A percentile compares a stretch with the other conserved stretches of the same genome.
Conservation (phyloP, 441 rosid genomes). For the Syzygium malaccense region DNA sequence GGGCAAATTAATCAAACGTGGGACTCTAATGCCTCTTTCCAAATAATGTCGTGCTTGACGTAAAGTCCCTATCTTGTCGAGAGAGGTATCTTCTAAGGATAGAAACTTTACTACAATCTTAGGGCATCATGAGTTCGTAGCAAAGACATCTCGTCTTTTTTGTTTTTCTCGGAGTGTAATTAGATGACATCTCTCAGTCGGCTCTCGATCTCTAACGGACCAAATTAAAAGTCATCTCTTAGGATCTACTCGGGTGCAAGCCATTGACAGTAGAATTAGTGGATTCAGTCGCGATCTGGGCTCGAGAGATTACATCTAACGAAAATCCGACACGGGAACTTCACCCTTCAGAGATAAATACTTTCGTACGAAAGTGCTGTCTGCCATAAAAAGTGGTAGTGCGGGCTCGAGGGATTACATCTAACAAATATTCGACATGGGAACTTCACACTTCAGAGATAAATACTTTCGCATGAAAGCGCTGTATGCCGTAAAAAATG, state of each 20-base stretch:
- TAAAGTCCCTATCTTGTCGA: background rate
- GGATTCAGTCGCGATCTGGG: rapidly evolving
- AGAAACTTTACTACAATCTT: background rate
- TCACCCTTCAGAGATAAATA: rapidly evolving
- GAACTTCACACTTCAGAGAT: background rate
- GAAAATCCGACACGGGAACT: background rate
- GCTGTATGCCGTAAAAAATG: background rate
- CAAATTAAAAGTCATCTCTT: background rate
- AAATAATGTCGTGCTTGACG: background rate
- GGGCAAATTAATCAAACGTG: background rate
- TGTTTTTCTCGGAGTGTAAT: background rate
- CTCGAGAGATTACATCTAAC: background rate
- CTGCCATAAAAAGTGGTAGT: too few relatives aligned
- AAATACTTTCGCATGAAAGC: background rate
- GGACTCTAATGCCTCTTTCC: background rate
- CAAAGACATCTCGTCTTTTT: background rate
- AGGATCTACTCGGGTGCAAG: rapidly evolving
- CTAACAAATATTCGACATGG: rapidly evolving
- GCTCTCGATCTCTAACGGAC: background rate
- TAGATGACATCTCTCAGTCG: background rate
- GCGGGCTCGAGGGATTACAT: background rate
- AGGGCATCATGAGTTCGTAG: background rate
- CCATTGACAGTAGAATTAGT: background rate
- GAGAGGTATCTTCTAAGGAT: background rate
- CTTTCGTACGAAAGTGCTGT: background rate